These are phyloP conservation scores for Elsinoe fawcettii DNA, from an alignment of 2,329 filamentous ascomycete genomes.

Conservation along the genomic window DNA sequence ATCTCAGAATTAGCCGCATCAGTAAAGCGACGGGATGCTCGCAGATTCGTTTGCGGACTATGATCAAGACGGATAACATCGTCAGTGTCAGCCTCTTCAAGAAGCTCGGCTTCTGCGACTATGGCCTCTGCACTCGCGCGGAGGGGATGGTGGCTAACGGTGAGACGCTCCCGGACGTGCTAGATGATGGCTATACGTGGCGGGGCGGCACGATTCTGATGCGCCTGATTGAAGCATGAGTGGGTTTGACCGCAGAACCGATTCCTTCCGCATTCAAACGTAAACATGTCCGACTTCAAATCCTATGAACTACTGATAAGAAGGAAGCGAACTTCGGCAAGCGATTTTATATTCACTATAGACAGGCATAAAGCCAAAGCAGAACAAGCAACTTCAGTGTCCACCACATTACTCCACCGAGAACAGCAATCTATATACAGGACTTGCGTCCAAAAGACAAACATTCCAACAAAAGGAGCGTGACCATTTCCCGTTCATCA, in stretches of 20 bases:
- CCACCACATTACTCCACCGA: not conserved
- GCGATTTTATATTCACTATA: not conserved
- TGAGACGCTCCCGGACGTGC: not conserved
- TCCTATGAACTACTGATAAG: not conserved
- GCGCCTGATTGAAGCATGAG: not conserved
- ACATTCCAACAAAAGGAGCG: not conserved
- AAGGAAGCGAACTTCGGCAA: not conserved
- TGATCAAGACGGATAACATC: not conserved
- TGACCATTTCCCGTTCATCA: not conserved
- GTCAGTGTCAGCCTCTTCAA: not conserved
- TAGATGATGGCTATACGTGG: not conserved
- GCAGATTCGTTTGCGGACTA: not conserved
- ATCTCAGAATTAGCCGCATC: not conserved
- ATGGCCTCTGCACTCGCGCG: not conserved
- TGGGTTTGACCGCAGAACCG: no score
- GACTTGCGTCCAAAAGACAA: not conserved
- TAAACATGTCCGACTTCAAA: no score
- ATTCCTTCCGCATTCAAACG: no score
- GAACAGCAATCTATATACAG: constrained; percentile 2
- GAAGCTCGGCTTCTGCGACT: not conserved
- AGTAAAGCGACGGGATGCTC: not conserved
- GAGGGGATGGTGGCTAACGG: not conserved
- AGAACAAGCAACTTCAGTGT: not conserved
- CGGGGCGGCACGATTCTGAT: not conserved
- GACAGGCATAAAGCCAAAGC: constrained; percentile 2